Base-by-base conservation (phyloP, 345 rosid genomes). In the Gossypium mustelinum region DNA sequence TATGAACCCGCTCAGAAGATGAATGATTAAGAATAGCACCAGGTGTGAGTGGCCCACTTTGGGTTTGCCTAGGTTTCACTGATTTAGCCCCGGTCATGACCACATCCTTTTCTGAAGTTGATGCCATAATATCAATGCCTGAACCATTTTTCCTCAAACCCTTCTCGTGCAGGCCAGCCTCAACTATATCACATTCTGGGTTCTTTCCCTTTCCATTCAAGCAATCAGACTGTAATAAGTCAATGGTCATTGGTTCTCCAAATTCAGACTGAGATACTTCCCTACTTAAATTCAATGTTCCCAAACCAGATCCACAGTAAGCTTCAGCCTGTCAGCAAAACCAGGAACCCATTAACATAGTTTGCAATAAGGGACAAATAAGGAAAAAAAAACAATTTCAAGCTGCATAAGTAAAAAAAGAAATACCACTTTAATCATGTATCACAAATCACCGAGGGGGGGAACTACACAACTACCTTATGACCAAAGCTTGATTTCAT, bases 1-100 rank as follows among this genome's bases (percentile, higher is more conserved):
- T 62, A 43, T 81, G 89, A 16, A 78, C 79, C 79, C 76, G 89
- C 43, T 96, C 99, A 24, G 88, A 85, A 61, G 79, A 74, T 47
- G 92, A 87, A 78, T 87, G 92, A 70, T 79, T 68, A 75, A 87
- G 81, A 75, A 85, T 85, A 51, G 76, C 73, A 79, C 84, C 89
- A 81, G 94, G 87, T 76, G 82, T 75, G 66, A 96, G 92, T 12
- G 98, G 97, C 72, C 99, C 98, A 73, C 99, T 93, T 75, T 84
- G 97, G 77, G 86, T 90, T 82, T 92, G 94, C 72, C 92, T 94
- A 83, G 78, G 27, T 85, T 88, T 92, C 54, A 70, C 78, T 52
- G 80, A 70, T 77, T 87, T 92, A 76, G 76, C 67, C 81, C 87
- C 88, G 74, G 87, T 58, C 72, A 83, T 85, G 5, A 76, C 56